phyloP scores from a whole-genome alignment of 495 filamentous ascomycete species.

The Xylaria curta region DNA sequence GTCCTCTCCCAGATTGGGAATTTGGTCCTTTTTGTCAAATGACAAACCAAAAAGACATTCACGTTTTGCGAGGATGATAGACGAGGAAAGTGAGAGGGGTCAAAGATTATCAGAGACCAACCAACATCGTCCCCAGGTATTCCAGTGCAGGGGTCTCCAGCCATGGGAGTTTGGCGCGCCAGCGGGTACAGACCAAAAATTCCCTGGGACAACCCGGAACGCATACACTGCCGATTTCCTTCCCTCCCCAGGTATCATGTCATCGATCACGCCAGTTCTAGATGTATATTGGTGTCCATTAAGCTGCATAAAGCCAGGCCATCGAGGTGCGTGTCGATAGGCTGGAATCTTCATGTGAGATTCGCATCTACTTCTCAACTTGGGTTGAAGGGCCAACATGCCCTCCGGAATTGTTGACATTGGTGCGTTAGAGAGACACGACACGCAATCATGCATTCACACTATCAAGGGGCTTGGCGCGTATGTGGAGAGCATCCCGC shows the following conservation, averaged over 20 bases:
- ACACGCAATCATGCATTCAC: conserved; percentile 30
- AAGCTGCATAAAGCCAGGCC: conserved; percentile 22
- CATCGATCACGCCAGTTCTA: conserved; percentile 22
- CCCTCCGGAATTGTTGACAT: conserved; percentile 16
- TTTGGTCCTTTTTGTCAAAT: conserved; percentile 22
- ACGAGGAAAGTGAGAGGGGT: conserved; percentile 22
- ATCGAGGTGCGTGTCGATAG: conserved; percentile 17
- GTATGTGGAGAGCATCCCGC: conserved; percentile 18
- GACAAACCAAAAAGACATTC: conserved; percentile 7
- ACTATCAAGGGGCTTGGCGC: conserved; percentile 26
- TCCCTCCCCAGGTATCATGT: conserved; percentile 16
- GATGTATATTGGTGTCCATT: conserved; percentile 21
- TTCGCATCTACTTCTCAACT: conserved; percentile 20
- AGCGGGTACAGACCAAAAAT: conserved; percentile 21
- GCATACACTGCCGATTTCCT: conserved; percentile 23
- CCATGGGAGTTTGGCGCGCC: conserved; percentile 20
- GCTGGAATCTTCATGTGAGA: conserved; percentile 20
- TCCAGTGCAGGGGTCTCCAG: conserved; percentile 24
- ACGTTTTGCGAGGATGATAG: conserved; percentile 13
- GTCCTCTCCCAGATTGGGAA: not conserved
- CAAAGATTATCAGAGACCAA: conserved; percentile 26
- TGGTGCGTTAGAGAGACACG: conserved; percentile 12
- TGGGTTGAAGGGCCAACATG: conserved; percentile 16
- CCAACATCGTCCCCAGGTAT: conserved; percentile 9
- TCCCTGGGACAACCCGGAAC: conserved; percentile 19